Evolutionary conservation across 495 filamentous ascomycete genomes (phyloP).

Genomic region (Trichoderma virens): DNA sequence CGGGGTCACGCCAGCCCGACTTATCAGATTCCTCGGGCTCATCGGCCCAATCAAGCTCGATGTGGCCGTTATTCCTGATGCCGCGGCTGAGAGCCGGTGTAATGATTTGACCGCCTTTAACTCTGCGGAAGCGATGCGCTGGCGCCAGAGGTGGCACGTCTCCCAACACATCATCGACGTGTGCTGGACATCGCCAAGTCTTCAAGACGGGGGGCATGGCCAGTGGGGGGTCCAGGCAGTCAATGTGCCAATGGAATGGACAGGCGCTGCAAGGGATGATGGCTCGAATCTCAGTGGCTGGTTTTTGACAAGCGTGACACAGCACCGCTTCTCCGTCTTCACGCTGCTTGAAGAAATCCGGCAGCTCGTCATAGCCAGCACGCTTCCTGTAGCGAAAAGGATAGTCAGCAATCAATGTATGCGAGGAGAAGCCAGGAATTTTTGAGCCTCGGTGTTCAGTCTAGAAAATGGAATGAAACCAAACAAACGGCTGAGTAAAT

Average conservation of each 20-base stretch:
- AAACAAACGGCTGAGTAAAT: background rate
- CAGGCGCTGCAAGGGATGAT: constrained; percentile 82
- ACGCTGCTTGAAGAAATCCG: constrained; percentile 57
- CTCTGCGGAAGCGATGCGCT: constrained; percentile 43
- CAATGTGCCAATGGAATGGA: constrained; percentile 74
- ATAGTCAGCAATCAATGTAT: constrained; percentile 18
- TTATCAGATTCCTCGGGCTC: constrained; percentile 44
- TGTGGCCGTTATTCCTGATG: constrained; percentile 64
- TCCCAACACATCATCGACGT: constrained; percentile 54
- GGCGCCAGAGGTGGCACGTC: constrained; percentile 37
- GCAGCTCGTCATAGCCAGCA: constrained; percentile 53
- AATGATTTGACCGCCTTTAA: constrained; percentile 39
- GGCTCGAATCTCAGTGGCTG: constrained; percentile 45
- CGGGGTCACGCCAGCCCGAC: constrained; percentile 31
- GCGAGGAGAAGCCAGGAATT: constrained; percentile 15
- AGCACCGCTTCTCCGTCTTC: constrained; percentile 65
- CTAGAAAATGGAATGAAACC: background rate
- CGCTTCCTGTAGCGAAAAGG: constrained; percentile 34
- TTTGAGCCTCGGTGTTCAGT: constrained; percentile 15
- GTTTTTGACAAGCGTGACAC: constrained; percentile 61
- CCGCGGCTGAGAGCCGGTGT: constrained; percentile 48
- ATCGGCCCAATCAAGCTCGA: constrained; percentile 65
- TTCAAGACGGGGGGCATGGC: constrained; percentile 62
- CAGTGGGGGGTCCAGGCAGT: constrained; percentile 81
- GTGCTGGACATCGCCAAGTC: constrained; percentile 84